Conservation (phyloP, 2,329 filamentous ascomycete species). For the Akanthomyces uredinophilus region DNA sequence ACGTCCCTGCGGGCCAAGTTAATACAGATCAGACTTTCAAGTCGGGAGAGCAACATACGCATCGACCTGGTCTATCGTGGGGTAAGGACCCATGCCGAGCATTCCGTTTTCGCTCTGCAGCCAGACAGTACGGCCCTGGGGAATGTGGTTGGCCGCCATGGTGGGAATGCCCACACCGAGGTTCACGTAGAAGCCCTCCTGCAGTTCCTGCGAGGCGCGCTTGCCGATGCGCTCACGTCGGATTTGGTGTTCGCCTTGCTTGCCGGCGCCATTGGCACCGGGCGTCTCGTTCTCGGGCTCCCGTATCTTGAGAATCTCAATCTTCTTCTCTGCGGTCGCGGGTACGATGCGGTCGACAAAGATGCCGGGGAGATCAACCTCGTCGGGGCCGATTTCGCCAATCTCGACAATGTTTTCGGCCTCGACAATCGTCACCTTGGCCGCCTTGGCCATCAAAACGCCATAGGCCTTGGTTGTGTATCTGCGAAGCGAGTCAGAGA, state of each 20-base stretch:
- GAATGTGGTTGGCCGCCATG: slow-evolving; percentile 72
- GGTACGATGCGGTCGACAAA: slow-evolving; percentile 78
- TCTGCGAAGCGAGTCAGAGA: slow-evolving; percentile 27
- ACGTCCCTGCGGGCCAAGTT: slow-evolving; percentile 48
- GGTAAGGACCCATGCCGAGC: slow-evolving; percentile 77
- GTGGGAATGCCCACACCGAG: slow-evolving; percentile 82
- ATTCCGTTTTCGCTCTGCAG: slow-evolving; percentile 85
- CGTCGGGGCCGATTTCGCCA: slow-evolving; percentile 67
- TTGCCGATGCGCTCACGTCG: slow-evolving; percentile 68
- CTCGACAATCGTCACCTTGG: slow-evolving; percentile 72
- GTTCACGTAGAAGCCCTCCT: slow-evolving; percentile 76
- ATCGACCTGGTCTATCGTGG: slow-evolving; percentile 65
- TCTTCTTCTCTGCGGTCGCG: slow-evolving; percentile 63
- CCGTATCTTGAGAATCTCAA: slow-evolving; percentile 63
- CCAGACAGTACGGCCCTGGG: slow-evolving; percentile 66
- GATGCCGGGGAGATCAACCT: slow-evolving; percentile 75
- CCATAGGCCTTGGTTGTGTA: slow-evolving; percentile 73
- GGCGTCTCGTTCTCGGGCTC: slow-evolving; percentile 35
- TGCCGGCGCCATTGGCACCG: slow-evolving; percentile 29
- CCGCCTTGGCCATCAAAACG: slow-evolving; percentile 76
- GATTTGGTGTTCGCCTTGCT: slow-evolving; percentile 41
- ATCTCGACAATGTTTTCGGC: slow-evolving; percentile 77
- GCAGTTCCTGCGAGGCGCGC: slow-evolving; percentile 74
- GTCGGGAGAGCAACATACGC: slow-evolving; percentile 32
- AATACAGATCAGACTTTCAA: neutral